Conservation (phyloP, 352 stramenopile species). For the Blastocystis sp. region DNA sequence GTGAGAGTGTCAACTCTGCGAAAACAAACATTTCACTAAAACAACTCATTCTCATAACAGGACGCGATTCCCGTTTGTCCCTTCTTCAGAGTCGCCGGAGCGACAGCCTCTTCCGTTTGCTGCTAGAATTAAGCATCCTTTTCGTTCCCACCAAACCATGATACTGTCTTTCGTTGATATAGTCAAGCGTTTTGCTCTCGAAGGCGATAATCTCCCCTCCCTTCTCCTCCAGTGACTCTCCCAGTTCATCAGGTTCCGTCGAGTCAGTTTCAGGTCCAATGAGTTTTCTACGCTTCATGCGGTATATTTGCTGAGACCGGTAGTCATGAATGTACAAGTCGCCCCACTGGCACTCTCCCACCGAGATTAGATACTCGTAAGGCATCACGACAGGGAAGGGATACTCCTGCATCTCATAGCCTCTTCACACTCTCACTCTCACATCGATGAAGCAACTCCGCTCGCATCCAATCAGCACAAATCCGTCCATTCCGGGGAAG, state of each 20-base stretch:
- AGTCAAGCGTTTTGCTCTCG: background rate
- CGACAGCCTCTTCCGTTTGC: background rate
- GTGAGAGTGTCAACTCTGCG: background rate
- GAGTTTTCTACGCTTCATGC: background rate
- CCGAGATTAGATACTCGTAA: background rate
- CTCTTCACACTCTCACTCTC: background rate
- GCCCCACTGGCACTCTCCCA: background rate
- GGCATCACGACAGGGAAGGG: conserved; percentile 6
- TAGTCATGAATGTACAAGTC: conserved; percentile 26
- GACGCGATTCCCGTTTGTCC: background rate
- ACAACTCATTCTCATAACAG: background rate
- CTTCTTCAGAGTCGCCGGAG: background rate
- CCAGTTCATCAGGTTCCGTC: background rate
- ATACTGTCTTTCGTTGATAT: background rate
- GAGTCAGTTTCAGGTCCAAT: background rate
- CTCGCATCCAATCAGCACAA: conserved; percentile 22
- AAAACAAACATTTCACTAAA: background rate
- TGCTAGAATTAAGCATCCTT: background rate
- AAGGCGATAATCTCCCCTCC: background rate
- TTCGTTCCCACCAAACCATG: background rate
- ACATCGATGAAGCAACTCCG: conserved; percentile 12
- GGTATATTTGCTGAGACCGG: background rate
- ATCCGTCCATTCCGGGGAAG: conserved; percentile 9
- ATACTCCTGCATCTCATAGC: background rate
- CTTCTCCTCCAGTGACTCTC: background rate